Base-by-base conservation (phyloP, 257 asterid genomes). In the Rehmannia glutinosa region DNA sequence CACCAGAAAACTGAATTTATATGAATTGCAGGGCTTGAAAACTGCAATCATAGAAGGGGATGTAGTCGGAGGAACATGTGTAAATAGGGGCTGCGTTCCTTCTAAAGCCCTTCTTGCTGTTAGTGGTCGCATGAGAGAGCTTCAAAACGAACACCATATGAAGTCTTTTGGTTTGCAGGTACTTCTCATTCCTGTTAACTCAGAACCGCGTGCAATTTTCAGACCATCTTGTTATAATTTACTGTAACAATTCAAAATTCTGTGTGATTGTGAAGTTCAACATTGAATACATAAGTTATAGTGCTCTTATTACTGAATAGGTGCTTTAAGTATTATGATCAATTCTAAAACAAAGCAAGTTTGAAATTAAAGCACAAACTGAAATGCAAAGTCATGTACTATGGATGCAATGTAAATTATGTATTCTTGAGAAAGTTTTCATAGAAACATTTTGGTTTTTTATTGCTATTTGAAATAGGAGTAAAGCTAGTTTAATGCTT, bases 121-220 rank as follows among this genome's bases (percentile, higher is more conserved):
- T 57, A 89, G 96, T 81, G 96, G 96, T 33, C 89, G 96, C 62
- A 91, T 88, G 97, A 80, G 95, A 53, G 97, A 88, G 73, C 95
- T 91, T 78, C 96, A 86, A 58, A 84, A 86, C 64, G 96, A 88
- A 64, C 96, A 81, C 20, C 97, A 86, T 69, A 74, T 91, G 91
- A 88, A 88, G 77, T 79, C 95, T 38, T 89, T 91, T 47, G 96
- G 97, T 66, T 79, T 91, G 76, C 97, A 84, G 96, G 97, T 91
- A 77, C 51, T 55, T 57, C 64, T 71, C 13, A 15, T 76, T 80
- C 50, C 6, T 39, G 67, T 62, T 15, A 9, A 69, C 28, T 46
- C 43, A 13, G 38, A 60, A 53, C 19, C 30, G 4, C 41, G 10
- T 50, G 27, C 49, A 55, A 46, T 19, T 30, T 58, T 58, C 51